These are phyloP conservation scores for Ceratocystis ficicola DNA, from an alignment of 2,329 filamentous ascomycete genomes.

Conservation along the genomic window DNA sequence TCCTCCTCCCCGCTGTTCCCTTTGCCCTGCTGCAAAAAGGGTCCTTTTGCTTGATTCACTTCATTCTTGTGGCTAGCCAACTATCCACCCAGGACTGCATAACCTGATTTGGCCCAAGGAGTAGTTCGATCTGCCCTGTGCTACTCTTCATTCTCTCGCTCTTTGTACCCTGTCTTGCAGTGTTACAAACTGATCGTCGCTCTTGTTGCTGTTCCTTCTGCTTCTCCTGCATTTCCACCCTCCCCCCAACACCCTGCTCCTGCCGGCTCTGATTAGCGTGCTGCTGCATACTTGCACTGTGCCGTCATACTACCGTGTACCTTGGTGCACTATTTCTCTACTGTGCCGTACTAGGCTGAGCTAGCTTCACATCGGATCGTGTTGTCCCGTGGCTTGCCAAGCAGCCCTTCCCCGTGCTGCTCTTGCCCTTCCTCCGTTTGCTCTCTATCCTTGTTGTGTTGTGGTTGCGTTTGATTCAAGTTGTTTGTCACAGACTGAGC, in stretches of 20 bases:
- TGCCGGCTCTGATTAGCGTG: not conserved
- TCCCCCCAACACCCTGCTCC: not conserved
- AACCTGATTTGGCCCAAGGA: constrained; percentile 1
- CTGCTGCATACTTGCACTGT: not conserved
- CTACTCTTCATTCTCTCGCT: constrained; percentile 7
- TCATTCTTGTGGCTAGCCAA: not conserved
- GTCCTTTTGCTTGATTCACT: not conserved
- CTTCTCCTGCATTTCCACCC: constrained; percentile 9
- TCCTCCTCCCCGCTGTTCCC: not conserved
- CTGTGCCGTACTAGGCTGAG: not conserved
- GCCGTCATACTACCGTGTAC: not conserved
- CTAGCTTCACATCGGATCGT: not conserved
- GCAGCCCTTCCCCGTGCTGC: constrained; percentile 20
- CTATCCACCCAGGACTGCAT: not conserved
- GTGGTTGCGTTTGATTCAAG: constrained; percentile 8
- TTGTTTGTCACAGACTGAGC: constrained; percentile 18
- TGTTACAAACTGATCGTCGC: constrained; percentile 1
- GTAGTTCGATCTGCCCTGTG: not conserved
- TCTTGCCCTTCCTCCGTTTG: not conserved
- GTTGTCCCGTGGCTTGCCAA: constrained; percentile 22
- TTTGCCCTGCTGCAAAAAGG: not conserved
- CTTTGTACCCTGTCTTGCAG: constrained; percentile 7
- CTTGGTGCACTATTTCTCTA: not conserved
- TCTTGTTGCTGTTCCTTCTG: constrained; percentile 5
- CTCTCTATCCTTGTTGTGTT: constrained; percentile 1